Percentiles rank a stretch among this genome's conserved stretches.
These are phyloP conservation scores for Coemansia sp. DNA, from an alignment of 192 early-diverging fungal species.

Conservation along the genomic window DNA sequence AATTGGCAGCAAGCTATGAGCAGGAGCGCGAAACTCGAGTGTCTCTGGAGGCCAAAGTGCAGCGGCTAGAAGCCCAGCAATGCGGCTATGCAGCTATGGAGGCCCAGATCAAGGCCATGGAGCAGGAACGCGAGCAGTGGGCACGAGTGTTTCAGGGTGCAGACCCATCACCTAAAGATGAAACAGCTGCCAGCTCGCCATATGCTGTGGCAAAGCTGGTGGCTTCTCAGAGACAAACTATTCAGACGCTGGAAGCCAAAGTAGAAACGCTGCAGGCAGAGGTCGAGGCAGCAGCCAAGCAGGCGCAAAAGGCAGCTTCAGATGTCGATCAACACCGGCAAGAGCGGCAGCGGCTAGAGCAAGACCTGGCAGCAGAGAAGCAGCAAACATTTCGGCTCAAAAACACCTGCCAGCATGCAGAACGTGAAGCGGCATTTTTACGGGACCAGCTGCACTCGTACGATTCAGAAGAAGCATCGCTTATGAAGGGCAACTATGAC, in stretches of 20 bases:
- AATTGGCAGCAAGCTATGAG: slow-evolving; percentile 51
- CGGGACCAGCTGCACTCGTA: slow-evolving; percentile 62
- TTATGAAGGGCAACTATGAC: slow-evolving; percentile 59
- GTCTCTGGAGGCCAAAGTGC: slow-evolving; percentile 57
- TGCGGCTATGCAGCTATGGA: slow-evolving; percentile 29
- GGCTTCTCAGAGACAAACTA: slow-evolving; percentile 21
- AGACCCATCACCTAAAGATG: neutral
- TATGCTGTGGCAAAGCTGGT: slow-evolving; percentile 26
- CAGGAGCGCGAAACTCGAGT: slow-evolving; percentile 36
- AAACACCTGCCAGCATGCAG: slow-evolving; percentile 54
- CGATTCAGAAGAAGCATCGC: slow-evolving; percentile 33
- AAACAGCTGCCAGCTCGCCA: slow-evolving; percentile 14
- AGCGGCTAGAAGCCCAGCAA: slow-evolving; percentile 54
- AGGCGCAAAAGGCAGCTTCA: slow-evolving; percentile 9
- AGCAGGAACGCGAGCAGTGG: slow-evolving; percentile 51
- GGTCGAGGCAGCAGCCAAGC: slow-evolving; percentile 8
- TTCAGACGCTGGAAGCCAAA: slow-evolving; percentile 19
- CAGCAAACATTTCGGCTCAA: slow-evolving; percentile 38
- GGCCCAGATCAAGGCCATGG: slow-evolving; percentile 41
- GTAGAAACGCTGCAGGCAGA: slow-evolving; percentile 13
- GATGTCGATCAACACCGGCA: neutral
- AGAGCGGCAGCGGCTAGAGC: slow-evolving; percentile 6
- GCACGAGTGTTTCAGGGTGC: slow-evolving; percentile 27
- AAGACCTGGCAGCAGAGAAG: slow-evolving; percentile 20
- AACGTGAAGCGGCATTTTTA: slow-evolving; percentile 62